Evolutionary conservation across 768 basidiomycete genomes (phyloP).

Genomic region (Boletus huronensis): DNA sequence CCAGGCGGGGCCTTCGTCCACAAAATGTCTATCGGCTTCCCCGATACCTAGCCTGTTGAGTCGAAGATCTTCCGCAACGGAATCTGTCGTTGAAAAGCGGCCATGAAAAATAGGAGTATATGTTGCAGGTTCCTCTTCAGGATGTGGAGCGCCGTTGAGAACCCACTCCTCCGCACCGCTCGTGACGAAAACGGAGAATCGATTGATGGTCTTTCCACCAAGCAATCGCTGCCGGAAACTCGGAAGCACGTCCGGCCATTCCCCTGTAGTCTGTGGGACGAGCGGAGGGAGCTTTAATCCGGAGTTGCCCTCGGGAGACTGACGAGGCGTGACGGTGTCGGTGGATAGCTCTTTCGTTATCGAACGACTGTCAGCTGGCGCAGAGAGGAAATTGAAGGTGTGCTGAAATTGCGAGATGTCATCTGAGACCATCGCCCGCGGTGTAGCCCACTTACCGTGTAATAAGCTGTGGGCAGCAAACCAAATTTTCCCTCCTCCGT

Average conservation of each 20-base stretch:
- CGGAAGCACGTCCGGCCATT: slow-evolving; percentile 57
- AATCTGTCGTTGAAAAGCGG: slow-evolving; percentile 31
- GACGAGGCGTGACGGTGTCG: slow-evolving; percentile 49
- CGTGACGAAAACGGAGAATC: slow-evolving; percentile 85
- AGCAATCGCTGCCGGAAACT: slow-evolving; percentile 70
- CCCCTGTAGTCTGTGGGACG: slow-evolving; percentile 66
- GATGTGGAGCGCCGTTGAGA: slow-evolving; percentile 52
- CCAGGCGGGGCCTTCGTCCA: slow-evolving; percentile 73
- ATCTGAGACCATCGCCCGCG: neutral
- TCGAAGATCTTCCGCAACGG: slow-evolving; percentile 41
- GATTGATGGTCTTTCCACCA: slow-evolving; percentile 73
- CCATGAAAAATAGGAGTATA: slow-evolving; percentile 21
- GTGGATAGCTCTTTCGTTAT: slow-evolving; percentile 37
- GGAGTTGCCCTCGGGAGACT: slow-evolving; percentile 27
- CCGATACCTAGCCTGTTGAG: slow-evolving; percentile 41
- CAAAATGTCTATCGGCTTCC: slow-evolving; percentile 67
- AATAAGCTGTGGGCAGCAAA: slow-evolving; percentile 66
- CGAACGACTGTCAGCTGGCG: slow-evolving; percentile 36
- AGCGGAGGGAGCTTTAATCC: slow-evolving; percentile 39
- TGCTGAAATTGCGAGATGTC: slow-evolving; percentile 43
- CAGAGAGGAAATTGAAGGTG: slow-evolving; percentile 57
- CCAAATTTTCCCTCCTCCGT: slow-evolving; percentile 58
- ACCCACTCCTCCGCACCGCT: slow-evolving; percentile 84
- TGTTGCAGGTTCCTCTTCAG: slow-evolving; percentile 30
- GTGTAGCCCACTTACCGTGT: slow-evolving; percentile 49